Percentiles rank a stretch among this genome's conserved stretches.
These are phyloP conservation scores for Pythium pyrilobum DNA, from an alignment of 352 stramenopile species.

Conservation along the genomic window DNA sequence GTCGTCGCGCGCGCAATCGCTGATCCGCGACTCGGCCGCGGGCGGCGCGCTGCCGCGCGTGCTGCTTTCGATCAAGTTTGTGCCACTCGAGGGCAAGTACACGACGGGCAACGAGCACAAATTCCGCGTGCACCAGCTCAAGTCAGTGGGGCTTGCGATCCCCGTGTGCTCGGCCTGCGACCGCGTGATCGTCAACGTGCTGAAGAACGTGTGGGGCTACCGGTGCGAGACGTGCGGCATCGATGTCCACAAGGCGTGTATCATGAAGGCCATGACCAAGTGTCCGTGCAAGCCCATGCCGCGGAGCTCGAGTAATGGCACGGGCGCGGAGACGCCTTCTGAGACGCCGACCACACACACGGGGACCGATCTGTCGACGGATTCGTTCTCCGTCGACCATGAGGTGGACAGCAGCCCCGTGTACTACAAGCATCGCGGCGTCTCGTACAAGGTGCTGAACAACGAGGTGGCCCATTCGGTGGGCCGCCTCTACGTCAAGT, in stretches of 20 bases:
- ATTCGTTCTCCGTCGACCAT: background rate
- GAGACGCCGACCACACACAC: background rate
- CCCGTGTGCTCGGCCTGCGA: slow-evolving; percentile 73
- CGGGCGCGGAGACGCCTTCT: background rate
- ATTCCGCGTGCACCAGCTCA: slow-evolving; percentile 83
- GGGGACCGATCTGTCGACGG: background rate
- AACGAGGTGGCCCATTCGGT: slow-evolving; percentile 29
- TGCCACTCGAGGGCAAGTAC: slow-evolving; percentile 56
- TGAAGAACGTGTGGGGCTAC: slow-evolving; percentile 78
- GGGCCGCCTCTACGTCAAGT: slow-evolving; percentile 67
- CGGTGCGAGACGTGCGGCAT: slow-evolving; percentile 75
- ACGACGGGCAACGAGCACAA: slow-evolving; percentile 68
- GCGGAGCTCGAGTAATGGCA: background rate
- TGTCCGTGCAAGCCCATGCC: slow-evolving; percentile 44
- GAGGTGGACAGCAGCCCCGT: background rate
- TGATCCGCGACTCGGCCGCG: slow-evolving; percentile 24
- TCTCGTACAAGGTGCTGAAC: slow-evolving; percentile 46
- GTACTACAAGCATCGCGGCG: slow-evolving; percentile 21
- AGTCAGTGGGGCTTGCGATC: slow-evolving; percentile 79
- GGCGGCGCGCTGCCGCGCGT: slow-evolving; percentile 53
- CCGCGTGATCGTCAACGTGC: slow-evolving; percentile 78
- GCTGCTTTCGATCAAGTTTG: slow-evolving; percentile 74
- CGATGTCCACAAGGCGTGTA: slow-evolving; percentile 82
- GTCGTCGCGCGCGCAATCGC: slow-evolving; percentile 44
- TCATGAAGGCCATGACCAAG: slow-evolving; percentile 83